Evolutionary conservation across 345 rosid species (phyloP).

Genomic region (Eucalyptus lansdowneana): DNA sequence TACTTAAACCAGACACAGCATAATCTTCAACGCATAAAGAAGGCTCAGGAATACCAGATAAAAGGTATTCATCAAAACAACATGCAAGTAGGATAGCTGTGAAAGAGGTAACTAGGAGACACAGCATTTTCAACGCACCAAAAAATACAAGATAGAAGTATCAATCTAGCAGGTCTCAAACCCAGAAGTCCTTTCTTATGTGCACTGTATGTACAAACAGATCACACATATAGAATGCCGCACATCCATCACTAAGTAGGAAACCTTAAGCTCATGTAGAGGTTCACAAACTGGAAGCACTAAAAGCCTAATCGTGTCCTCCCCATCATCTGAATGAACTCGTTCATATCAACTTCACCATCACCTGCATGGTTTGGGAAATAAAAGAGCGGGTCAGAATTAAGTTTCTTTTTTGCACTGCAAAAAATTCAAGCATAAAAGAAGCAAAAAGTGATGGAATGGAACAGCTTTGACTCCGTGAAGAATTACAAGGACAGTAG

Average conservation of each 20-base stretch:
- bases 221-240: background rate
- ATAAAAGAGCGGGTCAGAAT: background rate
- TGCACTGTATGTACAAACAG: background rate
- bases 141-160: background rate
- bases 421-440: background rate
- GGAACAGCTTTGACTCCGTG: background rate
- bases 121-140: too few species aligned
- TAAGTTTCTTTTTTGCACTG: background rate
- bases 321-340: slow-evolving; percentile 67
- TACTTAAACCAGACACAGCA: background rate
- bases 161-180: background rate
- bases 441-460: background rate
- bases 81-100: too few species aligned
- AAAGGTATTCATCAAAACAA: too few species aligned
- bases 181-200: background rate
- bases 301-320: slow-evolving; percentile 39
- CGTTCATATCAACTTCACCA: slow-evolving; percentile 55
- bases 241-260: background rate
- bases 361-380: slow-evolving; percentile 31
- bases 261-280: background rate
- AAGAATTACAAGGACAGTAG: background rate
- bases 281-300: background rate
- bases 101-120: background rate
- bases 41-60: too few species aligned
- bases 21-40: background rate